A percentile compares a stretch with the other conserved stretches of the same genome.
Conservation (phyloP, 2,329 filamentous ascomycete genomes). For the Xylaria sp. region DNA sequence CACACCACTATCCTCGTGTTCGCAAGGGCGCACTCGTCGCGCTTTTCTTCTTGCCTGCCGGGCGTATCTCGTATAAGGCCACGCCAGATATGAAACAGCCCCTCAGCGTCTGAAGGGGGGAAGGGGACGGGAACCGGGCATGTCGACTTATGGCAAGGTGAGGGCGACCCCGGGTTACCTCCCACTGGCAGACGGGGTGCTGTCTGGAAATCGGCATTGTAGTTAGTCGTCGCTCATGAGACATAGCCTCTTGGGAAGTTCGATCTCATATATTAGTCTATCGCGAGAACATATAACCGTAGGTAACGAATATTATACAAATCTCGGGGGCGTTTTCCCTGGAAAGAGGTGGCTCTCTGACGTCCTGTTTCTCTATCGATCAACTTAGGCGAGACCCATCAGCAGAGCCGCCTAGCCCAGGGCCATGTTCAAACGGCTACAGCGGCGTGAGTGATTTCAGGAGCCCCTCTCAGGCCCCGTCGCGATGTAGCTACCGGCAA, state of each 20-base stretch:
- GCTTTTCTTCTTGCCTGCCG: slow-evolving; percentile 66
- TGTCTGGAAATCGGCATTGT: background rate
- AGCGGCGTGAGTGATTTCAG: too few relatives aligned
- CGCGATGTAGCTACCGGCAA: background rate
- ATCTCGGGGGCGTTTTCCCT: slow-evolving; percentile 2
- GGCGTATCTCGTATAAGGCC: slow-evolving; percentile 62
- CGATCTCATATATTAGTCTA: background rate
- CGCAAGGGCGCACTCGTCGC: slow-evolving; percentile 62
- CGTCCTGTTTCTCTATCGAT: background rate
- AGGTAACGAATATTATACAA: slow-evolving; percentile 28
- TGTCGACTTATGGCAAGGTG: too few relatives aligned
- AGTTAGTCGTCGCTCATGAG: background rate
- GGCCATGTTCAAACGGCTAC: too few relatives aligned
- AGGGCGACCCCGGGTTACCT: background rate
- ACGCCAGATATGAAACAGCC: slow-evolving; percentile 58
- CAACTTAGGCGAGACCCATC: background rate
- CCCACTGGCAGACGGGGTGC: background rate
- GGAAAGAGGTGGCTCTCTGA: background rate
- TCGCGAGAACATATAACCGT: slow-evolving; percentile 18
- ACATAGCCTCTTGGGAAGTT: background rate
- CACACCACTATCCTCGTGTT: slow-evolving; percentile 67
- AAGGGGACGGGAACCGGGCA: too few relatives aligned
- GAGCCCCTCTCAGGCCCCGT: too few relatives aligned
- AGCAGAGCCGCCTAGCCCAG: too few relatives aligned
- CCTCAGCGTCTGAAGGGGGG: slow-evolving; percentile 26